Conservation (phyloP, 306 rosid genomes). For the Rosa multiflora region DNA sequence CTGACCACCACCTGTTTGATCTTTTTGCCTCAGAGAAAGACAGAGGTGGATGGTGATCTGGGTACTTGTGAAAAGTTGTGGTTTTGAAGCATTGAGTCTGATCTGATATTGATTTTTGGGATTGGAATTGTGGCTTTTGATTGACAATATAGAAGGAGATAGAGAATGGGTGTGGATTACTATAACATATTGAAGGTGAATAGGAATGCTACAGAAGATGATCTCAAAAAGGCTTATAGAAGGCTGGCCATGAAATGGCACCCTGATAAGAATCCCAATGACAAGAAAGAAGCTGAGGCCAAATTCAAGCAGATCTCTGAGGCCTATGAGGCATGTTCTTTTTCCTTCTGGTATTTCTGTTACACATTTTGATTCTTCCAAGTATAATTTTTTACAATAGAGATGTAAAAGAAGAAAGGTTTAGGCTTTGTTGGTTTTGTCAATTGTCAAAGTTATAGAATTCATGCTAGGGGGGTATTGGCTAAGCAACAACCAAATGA, state of each 20-base stretch:
- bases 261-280: conserved; percentile 88
- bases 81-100: conserved; percentile 31
- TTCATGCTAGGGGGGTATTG: background rate
- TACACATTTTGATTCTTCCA: background rate
- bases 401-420: background rate
- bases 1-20: background rate
- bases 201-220: conserved; percentile 80
- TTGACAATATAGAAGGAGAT: background rate
- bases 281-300: conserved; percentile 92
- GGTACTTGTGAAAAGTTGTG: conserved; percentile 29
- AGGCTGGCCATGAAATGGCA: conserved; percentile 98
- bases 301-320: conserved; percentile 96
- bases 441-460: background rate
- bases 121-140: conserved; percentile 20
- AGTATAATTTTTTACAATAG: background rate
- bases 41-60: conserved; percentile 22
- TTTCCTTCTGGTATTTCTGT: background rate
- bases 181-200: conserved; percentile 73
- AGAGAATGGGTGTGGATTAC: conserved; percentile 83
- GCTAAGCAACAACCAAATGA: background rate
- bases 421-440: background rate
- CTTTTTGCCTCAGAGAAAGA: background rate
- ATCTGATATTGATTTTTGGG: conserved; percentile 18
- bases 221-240: conserved; percentile 85
- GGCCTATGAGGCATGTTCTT: conserved; percentile 77